Evolutionary conservation across 257 asterid genomes (phyloP), one percentile per base, ranked within the genome.

Genomic region (Solanum virginianum): DNA sequence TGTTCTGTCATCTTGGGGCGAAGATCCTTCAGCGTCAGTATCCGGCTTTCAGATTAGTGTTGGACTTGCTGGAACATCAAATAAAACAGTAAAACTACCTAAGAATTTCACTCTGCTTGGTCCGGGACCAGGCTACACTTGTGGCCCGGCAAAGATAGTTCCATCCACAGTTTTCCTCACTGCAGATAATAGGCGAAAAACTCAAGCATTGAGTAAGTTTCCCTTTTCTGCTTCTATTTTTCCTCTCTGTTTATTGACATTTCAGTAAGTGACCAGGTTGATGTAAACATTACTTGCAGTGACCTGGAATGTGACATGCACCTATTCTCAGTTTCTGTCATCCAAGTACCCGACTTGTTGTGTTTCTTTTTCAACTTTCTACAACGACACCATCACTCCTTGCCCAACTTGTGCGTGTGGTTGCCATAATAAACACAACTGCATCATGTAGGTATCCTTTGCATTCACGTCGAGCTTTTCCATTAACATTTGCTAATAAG

Each of bases 281-380:
- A 75, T 49, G 62, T 51, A 53, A 26, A 4, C 7, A 8, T 49
- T 83, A 13, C 49, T 49, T 88, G 88, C 95, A 94, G 97, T 94
- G 98, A 93, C 98, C 32, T 94, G 98, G 98, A 94, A 93, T 66
- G 93, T 94, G 86, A 94, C 95, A 5, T 94, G 97, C 88, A 93
- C 97, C 24, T 91, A 94, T 60, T 92, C 98, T 4, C 98, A 93
- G 88, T 87, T 91, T 22, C 84, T 91, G 56, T 88, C 91, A 8
- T 87, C 94, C 9, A 93, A 86, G 90, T 68, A 89, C 83, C 93
- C 98, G 1, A 92, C 88, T 22, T 94, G 98, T 51, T 93, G 98
- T 54, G 97, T 94, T 62, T 94, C 98, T 66, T 90, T 92, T 87
- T 93, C 98, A 12, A 88, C 98, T 57, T 94, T 94, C 89, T 94